phyloP scores from a whole-genome alignment of 129 eudicot species.

The Oenanthe sinensis region DNA sequence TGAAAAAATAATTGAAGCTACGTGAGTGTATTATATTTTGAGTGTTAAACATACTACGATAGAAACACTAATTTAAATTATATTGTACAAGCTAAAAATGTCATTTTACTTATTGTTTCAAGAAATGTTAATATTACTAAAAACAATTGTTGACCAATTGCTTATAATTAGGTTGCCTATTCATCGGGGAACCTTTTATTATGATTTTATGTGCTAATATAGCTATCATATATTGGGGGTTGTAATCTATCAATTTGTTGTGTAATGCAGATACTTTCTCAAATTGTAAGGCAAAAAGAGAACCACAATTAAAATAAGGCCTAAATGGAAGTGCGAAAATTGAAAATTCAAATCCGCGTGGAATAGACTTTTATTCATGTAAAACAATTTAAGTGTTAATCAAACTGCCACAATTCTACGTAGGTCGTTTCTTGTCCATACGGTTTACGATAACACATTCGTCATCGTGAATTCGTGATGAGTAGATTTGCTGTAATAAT shows the following conservation, averaged over 20 bases:
- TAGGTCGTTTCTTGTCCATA: background rate
- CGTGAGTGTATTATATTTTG: too few species aligned
- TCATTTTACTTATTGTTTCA: too few species aligned
- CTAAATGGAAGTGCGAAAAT: background rate
- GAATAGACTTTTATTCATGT: background rate
- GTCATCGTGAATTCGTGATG: too few species aligned
- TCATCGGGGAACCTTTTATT: background rate
- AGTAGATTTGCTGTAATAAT: background rate
- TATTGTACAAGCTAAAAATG: too few species aligned
- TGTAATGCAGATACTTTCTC: background rate
- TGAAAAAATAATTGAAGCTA: too few species aligned
- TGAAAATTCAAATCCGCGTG: background rate
- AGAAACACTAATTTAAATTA: too few species aligned
- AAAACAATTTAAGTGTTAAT: background rate
- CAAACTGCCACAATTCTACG: background rate
- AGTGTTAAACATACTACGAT: too few species aligned
- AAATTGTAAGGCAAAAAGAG: background rate
- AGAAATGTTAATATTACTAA: too few species aligned
- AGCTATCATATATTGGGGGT: background rate
- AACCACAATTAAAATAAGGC: conserved; percentile 5
- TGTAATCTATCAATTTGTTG: background rate
- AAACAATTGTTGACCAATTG: too few species aligned
- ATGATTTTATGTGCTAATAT: background rate
- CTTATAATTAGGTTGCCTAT: too few species aligned
- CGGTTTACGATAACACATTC: background rate